Conservation (phyloP, 129 eudicot genomes). For the Cynara cardunculus region DNA sequence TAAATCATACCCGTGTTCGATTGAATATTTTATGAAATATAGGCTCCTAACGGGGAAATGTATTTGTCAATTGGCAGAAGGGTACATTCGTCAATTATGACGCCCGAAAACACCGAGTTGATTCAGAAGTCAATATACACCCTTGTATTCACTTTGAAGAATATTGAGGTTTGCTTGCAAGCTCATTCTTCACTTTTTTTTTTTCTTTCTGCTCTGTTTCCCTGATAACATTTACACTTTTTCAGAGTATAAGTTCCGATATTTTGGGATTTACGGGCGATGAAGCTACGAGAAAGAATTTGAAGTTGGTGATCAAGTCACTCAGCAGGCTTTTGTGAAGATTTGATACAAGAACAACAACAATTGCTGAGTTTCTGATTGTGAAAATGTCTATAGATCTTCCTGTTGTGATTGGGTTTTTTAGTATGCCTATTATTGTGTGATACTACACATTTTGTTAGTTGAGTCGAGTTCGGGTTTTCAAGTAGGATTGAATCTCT, state of each 20-base stretch:
- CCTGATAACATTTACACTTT: neutral
- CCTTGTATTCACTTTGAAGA: constrained; percentile 80
- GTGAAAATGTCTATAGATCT: constrained; percentile 21
- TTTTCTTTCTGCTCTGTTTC: neutral
- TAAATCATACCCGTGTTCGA: constrained; percentile 1
- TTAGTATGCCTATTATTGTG: constrained; percentile 15
- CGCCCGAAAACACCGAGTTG: constrained; percentile 83
- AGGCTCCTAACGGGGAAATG: neutral
- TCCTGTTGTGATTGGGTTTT: constrained; percentile 9
- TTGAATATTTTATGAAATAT: neutral
- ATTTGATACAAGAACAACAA: neutral
- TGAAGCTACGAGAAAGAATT: constrained; percentile 78
- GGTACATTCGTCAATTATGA: constrained; percentile 71
- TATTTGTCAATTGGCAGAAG: constrained; percentile 43
- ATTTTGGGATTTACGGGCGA: constrained; percentile 84
- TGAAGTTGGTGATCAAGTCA: constrained; percentile 75
- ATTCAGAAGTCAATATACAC: constrained; percentile 83
- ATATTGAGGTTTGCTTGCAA: constrained; percentile 59
- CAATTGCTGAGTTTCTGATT: neutral
- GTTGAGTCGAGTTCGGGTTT: constrained; percentile 17
- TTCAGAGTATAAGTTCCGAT: constrained; percentile 84
- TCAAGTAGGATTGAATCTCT: constrained; percentile 21
- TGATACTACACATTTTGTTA: constrained; percentile 28
- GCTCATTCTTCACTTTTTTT: neutral
- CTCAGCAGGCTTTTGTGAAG: constrained; percentile 69